phyloP scores from a whole-genome alignment of 208 protist species.

The Wallacemonas rigidus region DNA sequence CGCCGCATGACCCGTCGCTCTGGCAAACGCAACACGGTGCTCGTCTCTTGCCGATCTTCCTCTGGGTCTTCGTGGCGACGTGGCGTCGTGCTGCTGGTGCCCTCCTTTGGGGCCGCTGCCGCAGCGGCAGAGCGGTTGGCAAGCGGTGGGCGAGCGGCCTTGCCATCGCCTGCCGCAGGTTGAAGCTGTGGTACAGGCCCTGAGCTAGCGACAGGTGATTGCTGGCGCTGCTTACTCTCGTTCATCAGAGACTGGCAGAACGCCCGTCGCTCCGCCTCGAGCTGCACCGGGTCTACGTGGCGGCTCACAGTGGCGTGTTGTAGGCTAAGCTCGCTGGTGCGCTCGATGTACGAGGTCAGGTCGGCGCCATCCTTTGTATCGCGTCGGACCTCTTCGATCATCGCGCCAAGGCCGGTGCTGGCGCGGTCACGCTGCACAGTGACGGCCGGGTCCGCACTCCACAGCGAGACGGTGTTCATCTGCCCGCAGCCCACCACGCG shows the following conservation, averaged over 20 bases:
- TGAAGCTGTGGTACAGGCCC: background rate
- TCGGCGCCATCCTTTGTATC: slow-evolving; percentile 23
- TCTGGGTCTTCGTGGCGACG: slow-evolving; percentile 14
- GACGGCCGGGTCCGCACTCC: slow-evolving; percentile 25
- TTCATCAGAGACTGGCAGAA: slow-evolving; percentile 53
- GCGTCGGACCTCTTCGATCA: slow-evolving; percentile 18
- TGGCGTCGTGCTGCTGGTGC: slow-evolving; percentile 11
- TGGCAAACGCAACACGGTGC: slow-evolving; percentile 6
- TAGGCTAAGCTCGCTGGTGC: slow-evolving; percentile 17
- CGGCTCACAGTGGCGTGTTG: background rate
- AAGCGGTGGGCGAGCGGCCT: background rate
- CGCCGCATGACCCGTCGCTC: slow-evolving; percentile 45
- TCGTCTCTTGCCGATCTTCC: background rate
- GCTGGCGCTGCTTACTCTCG: slow-evolving; percentile 3
- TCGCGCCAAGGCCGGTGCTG: background rate
- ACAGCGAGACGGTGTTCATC: slow-evolving; percentile 59
- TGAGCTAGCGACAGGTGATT: background rate
- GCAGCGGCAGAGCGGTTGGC: background rate
- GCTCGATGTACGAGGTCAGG: slow-evolving; percentile 34
- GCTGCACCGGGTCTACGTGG: slow-evolving; percentile 16
- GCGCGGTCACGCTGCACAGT: slow-evolving; percentile 16
- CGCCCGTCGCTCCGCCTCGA: slow-evolving; percentile 81
- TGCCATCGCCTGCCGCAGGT: background rate
- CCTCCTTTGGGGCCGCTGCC: background rate
- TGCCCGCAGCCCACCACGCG: slow-evolving; percentile 73